Evolutionary conservation across 2,329 filamentous ascomycete species (phyloP).

Genomic region (Ophiostoma ulmi): DNA sequence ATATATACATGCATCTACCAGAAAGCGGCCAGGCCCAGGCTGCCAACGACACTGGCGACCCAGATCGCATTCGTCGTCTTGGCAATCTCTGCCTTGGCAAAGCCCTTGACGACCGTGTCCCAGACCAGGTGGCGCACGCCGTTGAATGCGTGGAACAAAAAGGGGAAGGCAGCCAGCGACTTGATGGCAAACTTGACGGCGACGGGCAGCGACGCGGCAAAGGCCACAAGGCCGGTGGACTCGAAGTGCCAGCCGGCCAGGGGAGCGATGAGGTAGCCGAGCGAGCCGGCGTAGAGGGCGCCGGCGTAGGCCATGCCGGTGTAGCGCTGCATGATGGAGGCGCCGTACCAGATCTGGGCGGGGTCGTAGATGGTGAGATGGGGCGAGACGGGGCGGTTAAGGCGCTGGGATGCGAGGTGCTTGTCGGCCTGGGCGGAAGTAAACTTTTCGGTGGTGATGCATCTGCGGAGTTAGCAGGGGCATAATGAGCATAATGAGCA

Average conservation of each 20-base stretch:
- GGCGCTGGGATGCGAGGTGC: conserved; percentile 76
- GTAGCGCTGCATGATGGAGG: conserved; percentile 70
- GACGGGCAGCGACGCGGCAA: conserved; percentile 55
- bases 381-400: conserved; percentile 73
- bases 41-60: conserved; percentile 42
- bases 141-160: conserved; percentile 53
- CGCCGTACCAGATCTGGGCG: conserved; percentile 78
- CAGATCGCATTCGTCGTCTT: conserved; percentile 46
- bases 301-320: conserved; percentile 71
- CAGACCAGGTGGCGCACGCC: conserved; percentile 52
- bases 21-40: conserved; percentile 46
- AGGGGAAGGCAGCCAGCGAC: conserved; percentile 54
- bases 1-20: background rate
- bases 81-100: conserved; percentile 44
- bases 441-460: conserved; percentile 54
- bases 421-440: conserved; percentile 49
- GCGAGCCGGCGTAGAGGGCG: conserved; percentile 71
- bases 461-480: conserved; percentile 34
- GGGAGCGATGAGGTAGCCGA: conserved; percentile 76
- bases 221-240: conserved; percentile 54
- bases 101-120: conserved; percentile 47
- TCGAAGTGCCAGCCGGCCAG: conserved; percentile 61
- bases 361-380: conserved; percentile 82
- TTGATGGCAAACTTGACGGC: conserved; percentile 55
- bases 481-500: background rate